Base-by-base conservation (phyloP, 2,329 filamentous ascomycete genomes). In the Alternaria longipes region DNA sequence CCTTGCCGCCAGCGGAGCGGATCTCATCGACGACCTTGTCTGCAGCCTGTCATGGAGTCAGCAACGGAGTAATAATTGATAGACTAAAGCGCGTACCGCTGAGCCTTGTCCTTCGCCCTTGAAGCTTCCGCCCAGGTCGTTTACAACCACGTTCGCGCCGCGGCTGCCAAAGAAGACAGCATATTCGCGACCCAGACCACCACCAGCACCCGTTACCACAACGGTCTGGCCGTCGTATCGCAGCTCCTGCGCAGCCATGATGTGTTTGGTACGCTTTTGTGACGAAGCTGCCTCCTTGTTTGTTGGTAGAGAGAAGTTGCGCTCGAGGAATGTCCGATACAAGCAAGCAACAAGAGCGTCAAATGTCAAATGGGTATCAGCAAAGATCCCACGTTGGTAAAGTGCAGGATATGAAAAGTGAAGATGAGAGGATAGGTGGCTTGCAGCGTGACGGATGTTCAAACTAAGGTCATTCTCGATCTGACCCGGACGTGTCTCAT, bases 61-160 rank as follows among this genome's bases (percentile, higher is more conserved):
- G 66, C 50, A 24, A 30, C 49, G 49, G 26, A 32, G 20, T 40
- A 44, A 24, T 55, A 14, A 22, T 36, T 40, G 34, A 26, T 20
- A 1, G 5, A 9, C 14, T 8, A 12, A 11, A 11, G 24, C 20
- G 72, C 84, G 70, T 82, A 97, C 94, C 88, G 93, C 96, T 79
- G 88, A 89, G 42, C 91, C 94, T 71, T 86, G 89, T 62, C 94
- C 94, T 83, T 97, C 93, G 71, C 95, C 94, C 81, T 95, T 94
- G 85, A 95, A 94, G 47, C 93, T 95, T 52, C 88, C 92, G 65
- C 95, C 95, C 53, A 98, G 87, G 79, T 99, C 95, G 81, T 99
- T 99, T 73, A 99, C 95, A 49, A 99, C 94, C 72, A 97, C 91
- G 81, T 91, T 96, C 71, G 93, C 95, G 74, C 95, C 95, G 77